These are phyloP conservation scores for Aegilops speltoides DNA, from an alignment of 176 grass and related monocot genomes.

Conservation along the genomic window DNA sequence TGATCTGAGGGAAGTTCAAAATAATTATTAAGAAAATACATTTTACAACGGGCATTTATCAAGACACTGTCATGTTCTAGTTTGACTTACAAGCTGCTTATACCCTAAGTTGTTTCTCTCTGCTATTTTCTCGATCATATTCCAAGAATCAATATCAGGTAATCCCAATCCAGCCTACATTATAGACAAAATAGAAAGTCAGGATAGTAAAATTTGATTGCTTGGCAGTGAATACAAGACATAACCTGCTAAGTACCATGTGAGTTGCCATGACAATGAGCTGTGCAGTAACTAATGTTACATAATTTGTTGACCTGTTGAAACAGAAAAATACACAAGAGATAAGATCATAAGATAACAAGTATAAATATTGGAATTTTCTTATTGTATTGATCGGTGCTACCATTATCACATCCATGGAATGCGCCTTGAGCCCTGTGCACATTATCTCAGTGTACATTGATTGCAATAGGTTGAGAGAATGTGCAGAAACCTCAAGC, in stretches of 20 bases:
- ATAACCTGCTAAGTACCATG: conserved; percentile 65
- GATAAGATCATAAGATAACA: conserved; percentile 6
- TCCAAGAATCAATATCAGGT: conserved; percentile 93
- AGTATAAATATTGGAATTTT: not conserved
- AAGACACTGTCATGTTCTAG: conserved; percentile 17
- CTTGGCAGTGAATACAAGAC: conserved; percentile 22
- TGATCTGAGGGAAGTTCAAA: conserved; percentile 65
- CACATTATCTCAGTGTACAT: conserved; percentile 1
- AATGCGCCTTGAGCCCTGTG: not conserved
- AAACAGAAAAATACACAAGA: conserved; percentile 37
- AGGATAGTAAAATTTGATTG: conserved; percentile 13
- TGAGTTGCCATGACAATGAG: conserved; percentile 94
- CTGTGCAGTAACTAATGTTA: conserved; percentile 87
- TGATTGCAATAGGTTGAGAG: conserved; percentile 2
- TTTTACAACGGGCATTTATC: conserved; percentile 12
- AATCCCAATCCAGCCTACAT: conserved; percentile 89
- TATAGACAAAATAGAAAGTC: conserved; percentile 42
- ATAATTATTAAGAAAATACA: conserved; percentile 20
- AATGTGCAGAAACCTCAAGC: conserved; percentile 1
- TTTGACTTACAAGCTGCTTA: conserved; percentile 91
- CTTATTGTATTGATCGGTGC: conserved; percentile 1
- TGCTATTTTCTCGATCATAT: conserved; percentile 98
- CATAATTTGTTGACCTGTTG: conserved; percentile 79
- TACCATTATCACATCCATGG: conserved; percentile 16
- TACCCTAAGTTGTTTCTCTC: conserved; percentile 98